phyloP scores from a whole-genome alignment of 164 flowering plant genomes.

The Sextonia rubra region DNA sequence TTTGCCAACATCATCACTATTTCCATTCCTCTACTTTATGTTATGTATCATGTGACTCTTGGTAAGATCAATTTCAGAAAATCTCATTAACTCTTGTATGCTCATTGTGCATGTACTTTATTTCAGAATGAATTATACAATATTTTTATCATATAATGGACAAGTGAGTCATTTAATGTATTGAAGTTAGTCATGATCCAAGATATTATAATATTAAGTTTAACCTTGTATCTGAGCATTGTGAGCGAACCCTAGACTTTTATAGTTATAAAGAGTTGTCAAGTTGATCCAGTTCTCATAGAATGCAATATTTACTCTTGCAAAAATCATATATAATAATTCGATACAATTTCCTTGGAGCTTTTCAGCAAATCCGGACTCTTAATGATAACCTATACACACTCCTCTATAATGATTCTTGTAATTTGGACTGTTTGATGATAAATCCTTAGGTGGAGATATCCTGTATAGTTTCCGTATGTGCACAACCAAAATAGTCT shows the following conservation, averaged over 20 bases:
- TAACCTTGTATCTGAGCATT: neutral
- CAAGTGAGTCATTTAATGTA: neutral
- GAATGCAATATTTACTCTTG: too few relatives aligned
- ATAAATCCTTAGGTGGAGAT: too few relatives aligned
- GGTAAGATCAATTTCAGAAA: neutral
- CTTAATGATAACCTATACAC: too few relatives aligned
- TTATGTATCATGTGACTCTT: conserved; percentile 33
- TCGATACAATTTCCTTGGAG: too few relatives aligned
- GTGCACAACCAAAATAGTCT: too few relatives aligned
- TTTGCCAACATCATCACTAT: conserved; percentile 63
- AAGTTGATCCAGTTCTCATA: neutral
- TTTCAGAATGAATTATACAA: too few relatives aligned
- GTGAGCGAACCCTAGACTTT: neutral
- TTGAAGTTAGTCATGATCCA: neutral
- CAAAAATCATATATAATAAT: too few relatives aligned
- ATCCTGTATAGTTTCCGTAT: too few relatives aligned
- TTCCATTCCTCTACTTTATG: conserved; percentile 82
- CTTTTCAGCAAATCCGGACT: too few relatives aligned
- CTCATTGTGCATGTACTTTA: neutral
- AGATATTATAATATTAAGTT: neutral
- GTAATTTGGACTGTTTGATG: too few relatives aligned
- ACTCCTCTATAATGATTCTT: too few relatives aligned
- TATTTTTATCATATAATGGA: neutral
- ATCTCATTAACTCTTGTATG: neutral
- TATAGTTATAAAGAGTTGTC: neutral